Evolutionary conservation across 2,329 filamentous ascomycete species (phyloP).

Genomic region (Sporothrix curviconia): DNA sequence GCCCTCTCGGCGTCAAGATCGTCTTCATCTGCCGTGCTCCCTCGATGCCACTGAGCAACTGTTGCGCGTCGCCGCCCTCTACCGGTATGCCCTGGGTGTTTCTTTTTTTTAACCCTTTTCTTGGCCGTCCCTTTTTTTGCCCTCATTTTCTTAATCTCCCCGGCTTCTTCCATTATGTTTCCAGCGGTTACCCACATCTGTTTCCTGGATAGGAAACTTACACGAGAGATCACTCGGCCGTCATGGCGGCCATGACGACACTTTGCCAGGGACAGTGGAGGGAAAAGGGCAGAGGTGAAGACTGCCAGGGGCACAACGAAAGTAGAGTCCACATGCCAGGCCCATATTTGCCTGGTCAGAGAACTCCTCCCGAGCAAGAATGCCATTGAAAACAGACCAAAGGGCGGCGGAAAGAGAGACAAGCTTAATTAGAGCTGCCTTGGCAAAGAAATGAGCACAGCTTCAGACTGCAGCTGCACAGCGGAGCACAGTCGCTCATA

Average conservation of each 20-base stretch:
- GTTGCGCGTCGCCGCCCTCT: background rate
- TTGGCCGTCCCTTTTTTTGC: background rate
- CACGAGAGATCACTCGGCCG: conserved; percentile 1
- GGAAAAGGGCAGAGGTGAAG: background rate
- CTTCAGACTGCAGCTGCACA: background rate
- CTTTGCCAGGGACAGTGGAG: background rate
- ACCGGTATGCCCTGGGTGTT: background rate
- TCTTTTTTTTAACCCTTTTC: background rate
- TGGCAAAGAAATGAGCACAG: background rate
- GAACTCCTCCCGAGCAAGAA: no score
- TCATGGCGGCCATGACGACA: background rate
- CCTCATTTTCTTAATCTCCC: background rate
- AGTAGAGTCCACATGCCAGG: background rate
- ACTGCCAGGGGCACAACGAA: background rate
- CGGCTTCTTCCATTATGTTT: background rate
- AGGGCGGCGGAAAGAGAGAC: background rate
- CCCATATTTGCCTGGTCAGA: no score
- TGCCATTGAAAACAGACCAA: background rate
- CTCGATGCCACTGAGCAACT: background rate
- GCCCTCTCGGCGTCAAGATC: background rate
- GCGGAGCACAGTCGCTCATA: no score
- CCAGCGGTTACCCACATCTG: background rate
- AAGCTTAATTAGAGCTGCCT: conserved; percentile 1
- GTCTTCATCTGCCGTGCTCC: conserved; percentile 4
- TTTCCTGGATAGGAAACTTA: background rate